Conservation (phyloP, 2,329 filamentous ascomycete genomes). For the Alternaria infectoria region DNA sequence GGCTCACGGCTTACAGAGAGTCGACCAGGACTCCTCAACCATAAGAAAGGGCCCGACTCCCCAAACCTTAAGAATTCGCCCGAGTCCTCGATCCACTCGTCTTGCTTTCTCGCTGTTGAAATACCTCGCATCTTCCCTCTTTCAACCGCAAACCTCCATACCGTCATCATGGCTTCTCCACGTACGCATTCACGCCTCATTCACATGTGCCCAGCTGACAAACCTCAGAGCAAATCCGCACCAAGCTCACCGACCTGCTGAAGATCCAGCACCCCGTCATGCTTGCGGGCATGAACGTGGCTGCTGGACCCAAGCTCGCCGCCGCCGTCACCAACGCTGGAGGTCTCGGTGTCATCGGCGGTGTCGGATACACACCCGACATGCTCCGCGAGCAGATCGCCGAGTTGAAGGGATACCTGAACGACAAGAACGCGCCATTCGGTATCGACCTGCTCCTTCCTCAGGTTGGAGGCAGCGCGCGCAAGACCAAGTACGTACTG, state of each 20-base stretch:
- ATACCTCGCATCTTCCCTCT: background rate
- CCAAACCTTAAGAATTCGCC: conserved; percentile 26
- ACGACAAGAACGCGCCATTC: conserved; percentile 92
- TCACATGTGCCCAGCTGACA: conserved; percentile 35
- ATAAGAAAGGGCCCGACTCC: conserved; percentile 24
- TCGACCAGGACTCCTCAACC: conserved; percentile 28
- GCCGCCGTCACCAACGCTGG: conserved; percentile 97
- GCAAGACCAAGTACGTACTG: conserved; percentile 83
- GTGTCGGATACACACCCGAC: conserved; percentile 93
- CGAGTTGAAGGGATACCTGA: conserved; percentile 87
- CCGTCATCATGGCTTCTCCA: conserved; percentile 72
- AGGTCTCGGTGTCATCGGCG: conserved; percentile 94
- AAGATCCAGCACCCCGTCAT: conserved; percentile 97
- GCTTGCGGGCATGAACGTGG: conserved; percentile 98
- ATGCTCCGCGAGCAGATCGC: conserved; percentile 96
- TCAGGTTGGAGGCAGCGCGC: conserved; percentile 90
- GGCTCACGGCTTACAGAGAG: conserved; percentile 28
- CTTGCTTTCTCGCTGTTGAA: background rate
- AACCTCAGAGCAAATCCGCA: conserved; percentile 80
- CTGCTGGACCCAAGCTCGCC: conserved; percentile 92
- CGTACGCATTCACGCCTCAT: conserved; percentile 62
- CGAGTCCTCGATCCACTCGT: conserved; percentile 9
- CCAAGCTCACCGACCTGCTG: conserved; percentile 91
- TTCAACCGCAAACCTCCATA: conserved; percentile 3
- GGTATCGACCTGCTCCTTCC: conserved; percentile 93